Base-by-base conservation (phyloP, 306 rosid genomes). In the Casuarina glauca region DNA sequence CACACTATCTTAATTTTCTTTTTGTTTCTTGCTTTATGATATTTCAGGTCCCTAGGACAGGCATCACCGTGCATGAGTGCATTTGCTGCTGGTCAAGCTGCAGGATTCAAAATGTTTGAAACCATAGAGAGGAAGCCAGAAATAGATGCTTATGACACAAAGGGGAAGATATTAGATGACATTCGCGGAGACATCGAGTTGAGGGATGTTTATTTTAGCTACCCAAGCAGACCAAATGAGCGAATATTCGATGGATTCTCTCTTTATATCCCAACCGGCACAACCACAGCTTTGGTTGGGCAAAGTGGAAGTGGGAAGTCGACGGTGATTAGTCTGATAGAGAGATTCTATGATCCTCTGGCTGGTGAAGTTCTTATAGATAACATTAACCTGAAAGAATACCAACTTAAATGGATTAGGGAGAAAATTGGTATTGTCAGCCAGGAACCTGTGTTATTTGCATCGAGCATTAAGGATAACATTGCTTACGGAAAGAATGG, bases 41-140 rank as follows among this genome's bases (percentile, higher is more conserved):
- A 35, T 78, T 57, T 17, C 73, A 89, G 93, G 86, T 74, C 85
- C 55, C 79, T 89, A 20, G 93, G 93, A 20, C 89, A 84, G 73
- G 78, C 93, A 79, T 81, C 90, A 68, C 89, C 93, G 26, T 73
- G 79, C 82, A 50, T 89, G 82, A 79, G 80, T 19, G 90, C 93
- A 76, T 85, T 85, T 71, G 83, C 90, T 38, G 86, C 87, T 4
- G 93, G 93, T 36, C 84, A 79, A 87, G 90, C 90, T 39, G 93
- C 93, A 1, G 90, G 90, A 4, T 85, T 54, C 72, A 89, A 89
- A 69, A 89, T 87, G 88, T 83, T 89, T 57, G 85, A 85, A 79
- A 89, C 90, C 13, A 89, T 89, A 17, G 45, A 68, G 50, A 80
- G 89, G 72, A 79, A 74, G 49, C 87, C 93, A 2, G 74, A 73